Evolutionary conservation across 164 flowering plant species (phyloP), one percentile per base, ranked within the genome.

Genomic region (Nelumbo lutea): DNA sequence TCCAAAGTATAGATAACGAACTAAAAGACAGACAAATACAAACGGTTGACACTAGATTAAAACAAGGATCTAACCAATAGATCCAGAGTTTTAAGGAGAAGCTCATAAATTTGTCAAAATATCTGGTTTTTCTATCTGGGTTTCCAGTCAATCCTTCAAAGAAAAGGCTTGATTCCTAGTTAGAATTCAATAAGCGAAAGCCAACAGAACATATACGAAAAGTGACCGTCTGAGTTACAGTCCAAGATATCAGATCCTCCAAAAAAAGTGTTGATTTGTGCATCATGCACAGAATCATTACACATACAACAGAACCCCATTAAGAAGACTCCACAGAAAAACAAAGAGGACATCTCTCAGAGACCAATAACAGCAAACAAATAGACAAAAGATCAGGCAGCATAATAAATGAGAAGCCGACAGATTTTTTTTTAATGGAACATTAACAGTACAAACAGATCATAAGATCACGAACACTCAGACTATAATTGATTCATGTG

Each of bases 71-170:
- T 53, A 59, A 46, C 7, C 51, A 39, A 47, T 51, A 68, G 55
- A 59, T 59, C 70, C 38, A 68, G 43, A 68, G 13, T 68, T 59
- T 59, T 51, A 68, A 13, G 39, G 59, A 67, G 44, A 56, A 56
- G 42, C 15, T 56, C 60, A 15, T 44, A 52, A 57, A 27, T 45
- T 45, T 6, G 50, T 61, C n/a, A 13, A 56, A 45, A 9, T 8
- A 57, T 9, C 9, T 51, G 45, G 39, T 1, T 4, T 67, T 3
- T 45, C 15, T n/a, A 7, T 57, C 14, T 3, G 42, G n/a, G 3
- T 42, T 7, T 47, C 51, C 47, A 40, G 56, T 4, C 3, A 14
- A 59, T 9, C 40, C 6, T 59, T 27, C 9, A 27, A 39, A 27
- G 4, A 42, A 64, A 6, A 13, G 4, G 15, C 13, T 42, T 9